phyloP scores from a whole-genome alignment of 192 early-diverging fungal genomes.

The Thamnidium elegans region DNA sequence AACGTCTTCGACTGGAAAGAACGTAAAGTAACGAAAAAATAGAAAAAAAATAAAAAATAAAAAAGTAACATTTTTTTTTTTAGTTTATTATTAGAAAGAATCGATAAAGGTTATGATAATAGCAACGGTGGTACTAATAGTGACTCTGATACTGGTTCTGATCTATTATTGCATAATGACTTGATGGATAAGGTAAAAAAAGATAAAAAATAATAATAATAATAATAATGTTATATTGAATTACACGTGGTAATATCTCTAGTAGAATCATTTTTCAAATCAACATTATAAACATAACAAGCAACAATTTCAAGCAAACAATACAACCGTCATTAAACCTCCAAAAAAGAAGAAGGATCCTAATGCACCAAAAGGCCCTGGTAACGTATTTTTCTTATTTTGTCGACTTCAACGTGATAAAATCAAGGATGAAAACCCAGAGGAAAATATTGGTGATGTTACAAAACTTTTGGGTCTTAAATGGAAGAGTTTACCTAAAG shows the following conservation, averaged over 20 bases:
- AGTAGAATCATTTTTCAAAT: not conserved
- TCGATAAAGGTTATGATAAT: conserved; percentile 4
- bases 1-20: conserved; percentile 44
- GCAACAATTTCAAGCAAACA: not conserved
- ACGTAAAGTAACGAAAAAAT: conserved; percentile 26
- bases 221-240: not conserved
- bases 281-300: not conserved
- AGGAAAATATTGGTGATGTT: conserved; percentile 38
- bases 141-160: conserved; percentile 11
- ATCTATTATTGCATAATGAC: conserved; percentile 5
- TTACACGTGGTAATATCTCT: not conserved
- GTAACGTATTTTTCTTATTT: conserved; percentile 44
- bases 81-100: conserved; percentile 24
- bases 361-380: conserved; percentile 46
- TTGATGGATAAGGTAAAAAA: not conserved
- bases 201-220: not conserved
- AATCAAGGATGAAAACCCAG: conserved; percentile 40
- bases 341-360: conserved; percentile 40
- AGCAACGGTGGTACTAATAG: not conserved
- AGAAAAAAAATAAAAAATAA: not conserved
- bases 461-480: conserved; percentile 40
- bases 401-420: conserved; percentile 41
- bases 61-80: not conserved
- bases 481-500: conserved; percentile 39
- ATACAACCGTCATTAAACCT: conserved; percentile 9